Conservation (phyloP, 805 yeast genomes). For the Jamesozyma lodderae region DNA sequence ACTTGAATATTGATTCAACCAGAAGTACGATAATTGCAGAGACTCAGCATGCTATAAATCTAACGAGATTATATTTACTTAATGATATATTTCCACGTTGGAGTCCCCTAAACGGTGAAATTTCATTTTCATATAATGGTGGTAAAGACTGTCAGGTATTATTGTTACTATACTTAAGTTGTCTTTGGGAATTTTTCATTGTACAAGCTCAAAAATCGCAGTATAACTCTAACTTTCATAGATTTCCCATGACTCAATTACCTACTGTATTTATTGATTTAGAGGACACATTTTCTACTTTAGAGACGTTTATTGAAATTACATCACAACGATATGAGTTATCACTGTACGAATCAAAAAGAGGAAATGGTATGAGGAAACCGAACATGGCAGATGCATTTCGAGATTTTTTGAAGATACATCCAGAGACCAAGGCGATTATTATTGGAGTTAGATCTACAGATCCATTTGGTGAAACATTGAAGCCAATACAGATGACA, state of each 20-base stretch:
- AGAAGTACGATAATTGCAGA: conserved; percentile 12
- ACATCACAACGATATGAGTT: conserved; percentile 51
- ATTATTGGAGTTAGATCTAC: conserved; percentile 81
- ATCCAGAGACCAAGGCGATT: conserved; percentile 57
- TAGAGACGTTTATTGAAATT: conserved; percentile 52
- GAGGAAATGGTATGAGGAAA: conserved; percentile 14
- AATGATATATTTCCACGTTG: conserved; percentile 24
- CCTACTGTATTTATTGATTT: conserved; percentile 67
- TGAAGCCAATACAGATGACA: conserved; percentile 59
- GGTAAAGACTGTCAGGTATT: conserved; percentile 95
- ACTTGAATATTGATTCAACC: conserved; percentile 13
- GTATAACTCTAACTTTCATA: conserved; percentile 14
- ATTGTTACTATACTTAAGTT: conserved; percentile 64
- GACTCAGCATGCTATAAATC: conserved; percentile 24
- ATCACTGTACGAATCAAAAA: conserved; percentile 32
- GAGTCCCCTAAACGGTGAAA: conserved; percentile 34
- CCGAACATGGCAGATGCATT: conserved; percentile 57
- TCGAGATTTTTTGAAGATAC: conserved; percentile 42
- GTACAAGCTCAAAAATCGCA: conserved; percentile 18
- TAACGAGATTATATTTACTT: conserved; percentile 17
- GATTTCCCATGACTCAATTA: conserved; percentile 17
- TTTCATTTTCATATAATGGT: conserved; percentile 85
- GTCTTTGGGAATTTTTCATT: conserved; percentile 29
- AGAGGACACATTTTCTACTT: conserved; percentile 61
- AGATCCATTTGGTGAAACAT: conserved; percentile 69